These are phyloP conservation scores for Hemisphaericaspora xylanilytica DNA, from an alignment of 1,139 yeast species.

Conservation along the genomic window DNA sequence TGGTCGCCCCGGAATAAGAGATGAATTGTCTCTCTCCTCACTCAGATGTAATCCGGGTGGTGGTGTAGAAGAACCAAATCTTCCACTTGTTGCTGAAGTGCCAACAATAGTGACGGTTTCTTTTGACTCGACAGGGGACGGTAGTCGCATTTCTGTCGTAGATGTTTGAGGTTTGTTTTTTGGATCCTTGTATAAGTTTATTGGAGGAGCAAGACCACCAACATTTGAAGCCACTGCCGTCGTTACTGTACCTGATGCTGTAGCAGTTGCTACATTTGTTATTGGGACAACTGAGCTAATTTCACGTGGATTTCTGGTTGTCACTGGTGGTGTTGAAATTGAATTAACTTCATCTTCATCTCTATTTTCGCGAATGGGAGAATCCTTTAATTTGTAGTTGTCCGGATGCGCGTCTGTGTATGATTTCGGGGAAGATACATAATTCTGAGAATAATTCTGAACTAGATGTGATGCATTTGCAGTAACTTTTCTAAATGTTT, in stretches of 20 bases:
- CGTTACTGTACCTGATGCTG: slow-evolving; percentile 1
- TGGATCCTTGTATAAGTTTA: neutral
- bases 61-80: slow-evolving; percentile 5
- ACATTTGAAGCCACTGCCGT: neutral
- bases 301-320: neutral
- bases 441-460: slow-evolving; percentile 23
- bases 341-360: neutral
- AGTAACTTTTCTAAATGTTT: slow-evolving; percentile 45
- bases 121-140: neutral
- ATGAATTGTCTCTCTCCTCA: slow-evolving; percentile 3
- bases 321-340: neutral
- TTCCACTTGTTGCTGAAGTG: neutral
- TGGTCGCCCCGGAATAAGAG: neutral
- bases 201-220: neutral
- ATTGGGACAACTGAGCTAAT: neutral
- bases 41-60: slow-evolving; percentile 5
- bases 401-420: too few relatives aligned
- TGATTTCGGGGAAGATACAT: neutral
- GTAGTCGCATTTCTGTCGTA: neutral
- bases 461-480: slow-evolving; percentile 44
- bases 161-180: neutral
- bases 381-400: neutral
- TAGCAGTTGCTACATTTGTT: neutral
- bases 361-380: neutral
- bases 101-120: neutral